Conservation (phyloP, 352 stramenopile genomes). For the Peronospora farinosa region DNA sequence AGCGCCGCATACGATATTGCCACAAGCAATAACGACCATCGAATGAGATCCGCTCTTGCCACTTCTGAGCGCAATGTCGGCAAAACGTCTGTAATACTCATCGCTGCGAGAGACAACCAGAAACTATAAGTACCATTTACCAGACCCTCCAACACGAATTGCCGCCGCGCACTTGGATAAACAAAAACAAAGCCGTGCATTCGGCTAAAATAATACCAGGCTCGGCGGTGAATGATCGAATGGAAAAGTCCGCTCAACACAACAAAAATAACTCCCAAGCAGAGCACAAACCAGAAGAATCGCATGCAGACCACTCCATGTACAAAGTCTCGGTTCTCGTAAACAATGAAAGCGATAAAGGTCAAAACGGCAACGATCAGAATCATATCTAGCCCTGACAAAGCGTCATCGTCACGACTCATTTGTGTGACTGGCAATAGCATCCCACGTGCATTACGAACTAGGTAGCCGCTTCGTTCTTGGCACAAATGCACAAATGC, state of each 20-base stretch:
- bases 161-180: constrained; percentile 52
- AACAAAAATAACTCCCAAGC: constrained; percentile 49
- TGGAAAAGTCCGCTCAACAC: constrained; percentile 56
- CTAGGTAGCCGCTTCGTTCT: constrained; percentile 24
- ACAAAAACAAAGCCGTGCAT: constrained; percentile 52
- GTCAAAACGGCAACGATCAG: constrained; percentile 30
- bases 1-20: constrained; percentile 43
- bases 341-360: constrained; percentile 34
- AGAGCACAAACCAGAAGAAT: constrained; percentile 52
- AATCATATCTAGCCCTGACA: constrained; percentile 33
- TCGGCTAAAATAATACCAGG: constrained; percentile 48
- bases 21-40: constrained; percentile 35
- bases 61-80: constrained; percentile 28
- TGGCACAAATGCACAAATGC: constrained; percentile 35
- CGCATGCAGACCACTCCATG: constrained; percentile 31
- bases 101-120: constrained; percentile 42
- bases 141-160: constrained; percentile 63
- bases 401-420: constrained; percentile 8
- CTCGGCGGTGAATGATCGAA: constrained; percentile 47
- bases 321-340: constrained; percentile 39
- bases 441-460: constrained; percentile 16
- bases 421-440: constrained; percentile 9
- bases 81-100: constrained; percentile 42
- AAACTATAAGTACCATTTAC: constrained; percentile 62
- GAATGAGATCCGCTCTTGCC: constrained; percentile 45